Evolutionary conservation across 2,329 filamentous ascomycete genomes (phyloP).

Genomic region (Phaeoacremonium minimum): DNA sequence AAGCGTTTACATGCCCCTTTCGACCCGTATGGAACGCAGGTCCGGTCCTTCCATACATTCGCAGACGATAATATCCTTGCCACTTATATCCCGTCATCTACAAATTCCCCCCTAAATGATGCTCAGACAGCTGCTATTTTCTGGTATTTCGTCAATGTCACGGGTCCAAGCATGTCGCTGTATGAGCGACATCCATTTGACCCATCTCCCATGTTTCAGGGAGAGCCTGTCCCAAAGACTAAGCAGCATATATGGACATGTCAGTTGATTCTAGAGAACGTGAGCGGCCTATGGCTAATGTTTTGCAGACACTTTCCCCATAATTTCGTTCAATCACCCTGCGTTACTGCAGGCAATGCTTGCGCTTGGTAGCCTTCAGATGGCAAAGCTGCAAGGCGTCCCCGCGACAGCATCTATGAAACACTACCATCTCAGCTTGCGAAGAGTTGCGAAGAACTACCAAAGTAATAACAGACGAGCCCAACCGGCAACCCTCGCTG

Average conservation of each 20-base stretch:
- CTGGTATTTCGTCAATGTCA: slow-evolving; percentile 86
- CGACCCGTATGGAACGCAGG: slow-evolving; percentile 38
- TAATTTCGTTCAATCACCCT: slow-evolving; percentile 79
- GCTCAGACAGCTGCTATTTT: slow-evolving; percentile 78
- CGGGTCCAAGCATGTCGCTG: slow-evolving; percentile 78
- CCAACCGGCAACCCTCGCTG: slow-evolving; percentile 79
- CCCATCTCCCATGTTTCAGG: slow-evolving; percentile 60
- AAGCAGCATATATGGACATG: slow-evolving; percentile 64
- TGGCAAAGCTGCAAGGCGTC: slow-evolving; percentile 72
- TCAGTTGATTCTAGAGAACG: slow-evolving; percentile 25
- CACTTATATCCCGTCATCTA: slow-evolving; percentile 61
- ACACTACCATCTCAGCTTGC: slow-evolving; percentile 84
- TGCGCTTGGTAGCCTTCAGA: slow-evolving; percentile 80
- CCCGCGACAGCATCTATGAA: slow-evolving; percentile 79
- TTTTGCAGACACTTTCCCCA: slow-evolving; percentile 68
- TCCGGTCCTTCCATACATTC: slow-evolving; percentile 45
- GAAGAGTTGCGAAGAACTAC: slow-evolving; percentile 73
- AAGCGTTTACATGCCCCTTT: slow-evolving; percentile 27
- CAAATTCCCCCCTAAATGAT: slow-evolving; percentile 73
- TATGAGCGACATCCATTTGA: slow-evolving; percentile 81
- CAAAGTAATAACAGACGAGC: slow-evolving; percentile 63
- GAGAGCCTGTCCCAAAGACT: slow-evolving; percentile 55
- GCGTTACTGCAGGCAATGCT: slow-evolving; percentile 87
- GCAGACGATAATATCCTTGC: slow-evolving; percentile 49
- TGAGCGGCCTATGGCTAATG: slow-evolving; percentile 16